Base-by-base conservation (phyloP, 352 stramenopile genomes). In the Blastocystis sp. region DNA sequence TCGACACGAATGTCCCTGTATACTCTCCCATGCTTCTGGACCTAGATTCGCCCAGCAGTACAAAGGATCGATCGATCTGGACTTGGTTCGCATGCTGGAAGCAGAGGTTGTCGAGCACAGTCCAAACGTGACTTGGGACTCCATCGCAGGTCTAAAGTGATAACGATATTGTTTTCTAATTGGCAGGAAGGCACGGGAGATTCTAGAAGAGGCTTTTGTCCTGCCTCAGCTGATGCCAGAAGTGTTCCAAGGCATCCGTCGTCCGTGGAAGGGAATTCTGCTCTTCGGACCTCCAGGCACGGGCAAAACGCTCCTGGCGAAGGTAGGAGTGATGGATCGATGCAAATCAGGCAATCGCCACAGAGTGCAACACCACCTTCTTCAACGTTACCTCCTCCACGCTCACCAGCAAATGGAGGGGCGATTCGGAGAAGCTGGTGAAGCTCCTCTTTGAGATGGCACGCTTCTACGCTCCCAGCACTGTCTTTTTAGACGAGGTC, bases 401-500 rank as follows among this genome's bases (percentile, higher is more conserved):
- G 26, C 91, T 97, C 0, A 94, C 94, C 24, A 96, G 94, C 68
- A 97, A 98, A 92, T 93, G 95, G 90, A 37, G 91, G n/a, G 96
- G 95, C 24, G 95, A 98, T 34, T 96, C 93, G 6, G 96, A 98
- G 90, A 98, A 98, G 78, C 94, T 98, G 90, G 95, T 98, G 62
- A 94, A 95, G 56, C 96, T 98, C 37, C 92, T 99, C 11, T 99
- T 99, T 90, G 96, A 98, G 56, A 98, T 99, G 93, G 96, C 96
- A n/a, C 93, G 96, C 13, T 97, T 98, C 91, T 98, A 98, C 91
- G 94, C 95, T 16, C 96, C 97, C 5, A 96, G 94, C 11, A 98
- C 97, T 75, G 98, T 99, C 63, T 99, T 99, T 91, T 96, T 99
- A 92, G 96, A 99, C 90, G 96, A 99, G 91, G 98, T 99, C 73